phyloP scores from a whole-genome alignment of 2,329 filamentous ascomycete species.

The Botrytis cinerea region DNA sequence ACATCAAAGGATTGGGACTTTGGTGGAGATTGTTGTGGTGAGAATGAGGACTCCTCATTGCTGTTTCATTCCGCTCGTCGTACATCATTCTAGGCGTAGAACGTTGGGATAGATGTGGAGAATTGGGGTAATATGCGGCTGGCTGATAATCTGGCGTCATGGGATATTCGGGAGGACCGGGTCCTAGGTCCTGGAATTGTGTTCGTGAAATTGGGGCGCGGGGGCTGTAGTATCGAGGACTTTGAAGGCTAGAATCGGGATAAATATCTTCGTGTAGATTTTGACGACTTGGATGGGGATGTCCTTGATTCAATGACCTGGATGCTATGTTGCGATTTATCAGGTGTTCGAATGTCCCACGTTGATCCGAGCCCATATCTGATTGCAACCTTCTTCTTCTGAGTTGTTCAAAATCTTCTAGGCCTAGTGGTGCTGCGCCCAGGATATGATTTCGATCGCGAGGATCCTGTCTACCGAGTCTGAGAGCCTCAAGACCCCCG shows the following conservation, averaged over 20 bases:
- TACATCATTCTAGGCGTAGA: slow-evolving; percentile 15
- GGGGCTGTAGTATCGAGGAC: not conserved
- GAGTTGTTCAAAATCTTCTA: slow-evolving; percentile 6
- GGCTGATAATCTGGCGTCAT: not conserved
- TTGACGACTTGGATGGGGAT: not conserved
- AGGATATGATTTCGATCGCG: not conserved
- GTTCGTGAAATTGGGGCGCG: not conserved
- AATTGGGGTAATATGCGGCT: not conserved
- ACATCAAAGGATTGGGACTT: slow-evolving; percentile 10
- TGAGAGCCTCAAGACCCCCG: slow-evolving; percentile 7
- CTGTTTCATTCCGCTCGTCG: slow-evolving; percentile 2
- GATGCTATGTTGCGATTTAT: not conserved
- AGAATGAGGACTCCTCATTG: not conserved
- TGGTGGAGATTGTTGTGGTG: not conserved
- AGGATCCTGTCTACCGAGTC: slow-evolving; percentile 2
- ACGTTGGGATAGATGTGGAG: not conserved
- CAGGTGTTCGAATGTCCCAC: not conserved
- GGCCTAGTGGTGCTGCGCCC: not conserved
- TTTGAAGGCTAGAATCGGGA: not conserved
- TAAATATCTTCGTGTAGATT: not conserved
- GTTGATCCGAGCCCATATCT: not conserved
- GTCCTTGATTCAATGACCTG: not conserved
- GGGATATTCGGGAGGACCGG: not conserved
- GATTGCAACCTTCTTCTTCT: not conserved
- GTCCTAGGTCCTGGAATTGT: slow-evolving; percentile 19